phyloP scores from a whole-genome alignment of 2,329 filamentous ascomycete species.

The Fonsecaea erecta region DNA sequence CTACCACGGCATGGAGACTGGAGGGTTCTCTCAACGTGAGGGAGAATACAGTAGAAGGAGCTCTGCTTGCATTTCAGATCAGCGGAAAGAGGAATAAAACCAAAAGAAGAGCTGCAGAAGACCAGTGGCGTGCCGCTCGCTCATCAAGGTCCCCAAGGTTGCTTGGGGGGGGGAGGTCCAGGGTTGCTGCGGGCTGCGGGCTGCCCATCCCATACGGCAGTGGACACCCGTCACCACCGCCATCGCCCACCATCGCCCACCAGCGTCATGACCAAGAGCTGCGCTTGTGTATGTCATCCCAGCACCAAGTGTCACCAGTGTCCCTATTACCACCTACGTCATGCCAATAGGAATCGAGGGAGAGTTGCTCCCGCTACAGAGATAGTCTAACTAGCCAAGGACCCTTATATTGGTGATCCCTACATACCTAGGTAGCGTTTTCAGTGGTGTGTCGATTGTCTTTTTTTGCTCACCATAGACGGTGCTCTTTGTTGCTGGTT shows the following conservation, averaged over 20 bases:
- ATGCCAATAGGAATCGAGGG: slow-evolving; percentile 14
- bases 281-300: slow-evolving; percentile 31
- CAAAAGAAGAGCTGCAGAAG: slow-evolving; percentile 16
- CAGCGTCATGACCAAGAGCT: slow-evolving; percentile 28
- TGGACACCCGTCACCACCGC: not conserved
- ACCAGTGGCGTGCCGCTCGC: slow-evolving; percentile 23
- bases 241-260: not conserved
- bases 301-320: too few relatives aligned
- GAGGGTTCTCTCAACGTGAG: not conserved
- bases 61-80: slow-evolving; percentile 5
- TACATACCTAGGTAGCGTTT: slow-evolving; percentile 1
- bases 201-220: not conserved
- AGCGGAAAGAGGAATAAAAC: slow-evolving; percentile 5
- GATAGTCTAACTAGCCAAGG: not conserved
- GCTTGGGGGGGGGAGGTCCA: slow-evolving; percentile 1
- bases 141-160: slow-evolving; percentile 11
- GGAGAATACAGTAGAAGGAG: not conserved
- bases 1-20: slow-evolving; percentile 11
- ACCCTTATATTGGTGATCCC: not conserved
- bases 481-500: slow-evolving; percentile 3
- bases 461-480: not conserved
- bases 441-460: not conserved
- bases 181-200: not conserved
- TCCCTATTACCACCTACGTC: slow-evolving; percentile 28
- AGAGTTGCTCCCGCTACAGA: not conserved